Conservation (phyloP, 345 rosid genomes). For the Sonneratia alba region DNA sequence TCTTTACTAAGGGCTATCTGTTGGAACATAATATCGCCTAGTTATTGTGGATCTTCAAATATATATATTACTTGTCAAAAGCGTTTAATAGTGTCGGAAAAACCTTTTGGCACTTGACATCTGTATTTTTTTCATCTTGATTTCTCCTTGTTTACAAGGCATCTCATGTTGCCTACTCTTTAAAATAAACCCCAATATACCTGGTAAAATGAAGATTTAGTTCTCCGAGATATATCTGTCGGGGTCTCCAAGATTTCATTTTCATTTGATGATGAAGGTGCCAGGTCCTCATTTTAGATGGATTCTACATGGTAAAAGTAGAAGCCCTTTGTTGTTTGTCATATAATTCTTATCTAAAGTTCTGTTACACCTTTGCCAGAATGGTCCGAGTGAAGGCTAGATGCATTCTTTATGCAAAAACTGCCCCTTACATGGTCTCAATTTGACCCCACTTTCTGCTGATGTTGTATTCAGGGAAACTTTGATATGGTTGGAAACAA, state of each 20-base stretch:
- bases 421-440: background rate
- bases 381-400: background rate
- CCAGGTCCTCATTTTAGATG: background rate
- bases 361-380: too few species aligned
- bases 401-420: background rate
- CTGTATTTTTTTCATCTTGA: background rate
- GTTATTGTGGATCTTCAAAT: background rate
- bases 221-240: background rate
- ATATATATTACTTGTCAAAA: background rate
- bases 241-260: background rate
- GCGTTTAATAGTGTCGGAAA: background rate
- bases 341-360: background rate
- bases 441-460: background rate
- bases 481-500: slow-evolving; percentile 99
- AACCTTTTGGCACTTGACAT: background rate
- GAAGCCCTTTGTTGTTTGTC: background rate
- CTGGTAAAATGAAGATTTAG: background rate
- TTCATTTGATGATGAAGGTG: background rate
- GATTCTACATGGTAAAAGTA: too few species aligned
- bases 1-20: background rate
- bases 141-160: background rate
- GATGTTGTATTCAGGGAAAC: slow-evolving; percentile 53
- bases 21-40: background rate
- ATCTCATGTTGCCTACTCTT: background rate
- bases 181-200: background rate